phyloP scores from a whole-genome alignment of 2,329 filamentous ascomycete genomes.

The Penicillium sclerotiorum region DNA sequence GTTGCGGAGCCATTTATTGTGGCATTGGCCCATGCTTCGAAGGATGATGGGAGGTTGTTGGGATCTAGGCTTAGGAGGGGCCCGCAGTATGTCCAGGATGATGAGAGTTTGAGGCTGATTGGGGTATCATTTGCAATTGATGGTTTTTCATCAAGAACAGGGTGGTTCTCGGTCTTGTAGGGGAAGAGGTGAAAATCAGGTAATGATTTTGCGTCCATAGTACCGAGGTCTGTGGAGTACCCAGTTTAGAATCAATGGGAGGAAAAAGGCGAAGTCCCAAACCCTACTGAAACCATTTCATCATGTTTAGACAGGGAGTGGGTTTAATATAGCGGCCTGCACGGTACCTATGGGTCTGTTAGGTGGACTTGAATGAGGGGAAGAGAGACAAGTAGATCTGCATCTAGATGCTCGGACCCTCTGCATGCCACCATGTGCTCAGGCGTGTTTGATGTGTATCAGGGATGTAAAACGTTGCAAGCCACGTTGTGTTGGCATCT shows the following conservation, averaged over 20 bases:
- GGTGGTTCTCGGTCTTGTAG: slow-evolving; percentile 5
- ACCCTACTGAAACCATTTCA: too few relatives aligned
- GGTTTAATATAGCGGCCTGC: not conserved
- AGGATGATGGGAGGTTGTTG: slow-evolving; percentile 35
- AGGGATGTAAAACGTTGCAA: slow-evolving; percentile 10
- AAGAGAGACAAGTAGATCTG: not conserved
- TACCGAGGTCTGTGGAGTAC: too few relatives aligned
- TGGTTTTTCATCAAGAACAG: not conserved
- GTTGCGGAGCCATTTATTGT: slow-evolving; percentile 41
- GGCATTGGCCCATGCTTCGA: slow-evolving; percentile 43
- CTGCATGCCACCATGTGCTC: slow-evolving; percentile 20
- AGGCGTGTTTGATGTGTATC: slow-evolving; percentile 5
- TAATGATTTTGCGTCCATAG: slow-evolving; percentile 20
- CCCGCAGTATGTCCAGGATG: slow-evolving; percentile 51
- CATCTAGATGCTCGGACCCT: slow-evolving; percentile 3
- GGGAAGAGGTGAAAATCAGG: slow-evolving; percentile 24
- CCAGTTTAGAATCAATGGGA: too few relatives aligned
- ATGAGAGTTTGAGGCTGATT: slow-evolving; percentile 22
- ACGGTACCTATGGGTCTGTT: too few relatives aligned
- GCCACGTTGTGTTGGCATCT: slow-evolving; percentile 7
- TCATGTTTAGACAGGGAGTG: too few relatives aligned
- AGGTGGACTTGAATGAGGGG: not conserved
- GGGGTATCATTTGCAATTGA: not conserved
- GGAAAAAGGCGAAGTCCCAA: too few relatives aligned
- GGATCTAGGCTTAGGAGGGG: slow-evolving; percentile 37